Evolutionary conservation across 179 eudicot species (phyloP).

Genomic region (Beta macrorhiza): DNA sequence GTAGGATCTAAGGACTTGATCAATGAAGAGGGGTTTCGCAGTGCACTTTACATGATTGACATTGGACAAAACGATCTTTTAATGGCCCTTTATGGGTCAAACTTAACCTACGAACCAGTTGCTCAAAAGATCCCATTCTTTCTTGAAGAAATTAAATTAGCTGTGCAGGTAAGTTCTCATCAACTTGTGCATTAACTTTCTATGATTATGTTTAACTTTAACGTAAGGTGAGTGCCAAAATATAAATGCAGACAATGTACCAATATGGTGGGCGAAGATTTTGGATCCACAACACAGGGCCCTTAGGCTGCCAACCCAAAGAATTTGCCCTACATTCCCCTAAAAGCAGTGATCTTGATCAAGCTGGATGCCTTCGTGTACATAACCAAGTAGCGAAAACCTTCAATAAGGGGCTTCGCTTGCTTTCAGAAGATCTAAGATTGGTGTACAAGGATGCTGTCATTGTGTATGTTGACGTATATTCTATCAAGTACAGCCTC

Average conservation of each 20-base stretch:
- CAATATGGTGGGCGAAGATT: conserved; percentile 49
- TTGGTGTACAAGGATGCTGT: conserved; percentile 35
- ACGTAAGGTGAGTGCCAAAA: background rate
- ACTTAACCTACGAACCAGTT: conserved; percentile 36
- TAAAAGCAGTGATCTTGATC: conserved; percentile 38
- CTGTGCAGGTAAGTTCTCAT: conserved; percentile 33
- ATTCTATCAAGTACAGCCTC: conserved; percentile 51
- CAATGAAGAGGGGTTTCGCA: conserved; percentile 37
- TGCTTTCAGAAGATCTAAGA: conserved; percentile 36
- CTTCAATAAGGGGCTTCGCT: conserved; percentile 41
- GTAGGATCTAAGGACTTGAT: conserved; percentile 31
- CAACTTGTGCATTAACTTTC: background rate
- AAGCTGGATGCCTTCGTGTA: conserved; percentile 39
- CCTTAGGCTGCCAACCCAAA: conserved; percentile 56
- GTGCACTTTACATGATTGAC: conserved; percentile 46
- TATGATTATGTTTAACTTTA: background rate
- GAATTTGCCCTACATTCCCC: conserved; percentile 44
- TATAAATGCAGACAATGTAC: conserved; percentile 40
- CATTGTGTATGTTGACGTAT: conserved; percentile 53
- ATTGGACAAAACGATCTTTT: conserved; percentile 49
- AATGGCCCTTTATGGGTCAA: conserved; percentile 39
- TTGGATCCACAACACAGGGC: conserved; percentile 62
- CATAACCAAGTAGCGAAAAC: conserved; percentile 45
- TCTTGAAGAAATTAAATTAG: conserved; percentile 39
- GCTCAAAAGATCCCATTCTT: conserved; percentile 43